Evolutionary conservation across 176 grass and related monocot genomes (phyloP).

Genomic region (Puya raimondii): DNA sequence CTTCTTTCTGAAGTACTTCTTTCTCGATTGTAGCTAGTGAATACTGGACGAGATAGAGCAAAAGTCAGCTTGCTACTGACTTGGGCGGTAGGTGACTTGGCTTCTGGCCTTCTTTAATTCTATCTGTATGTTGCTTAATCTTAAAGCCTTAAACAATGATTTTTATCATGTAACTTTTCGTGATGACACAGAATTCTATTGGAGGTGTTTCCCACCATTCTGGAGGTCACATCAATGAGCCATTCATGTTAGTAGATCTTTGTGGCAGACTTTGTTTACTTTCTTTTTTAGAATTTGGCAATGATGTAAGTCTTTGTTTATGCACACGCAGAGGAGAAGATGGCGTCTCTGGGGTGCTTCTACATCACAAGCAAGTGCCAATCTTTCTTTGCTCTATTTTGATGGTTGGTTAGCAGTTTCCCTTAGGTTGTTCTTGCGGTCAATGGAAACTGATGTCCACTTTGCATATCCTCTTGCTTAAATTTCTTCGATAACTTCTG

Average conservation of each 20-base stretch:
- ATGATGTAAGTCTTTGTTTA: constrained; percentile 5
- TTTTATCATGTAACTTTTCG: constrained; percentile 23
- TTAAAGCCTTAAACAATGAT: neutral
- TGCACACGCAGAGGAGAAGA: constrained; percentile 59
- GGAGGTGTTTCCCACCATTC: constrained; percentile 83
- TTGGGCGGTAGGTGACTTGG: constrained; percentile 63
- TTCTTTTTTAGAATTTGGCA: neutral
- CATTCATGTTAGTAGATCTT: constrained; percentile 68
- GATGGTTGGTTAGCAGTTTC: constrained; percentile 21
- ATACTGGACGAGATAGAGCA: constrained; percentile 85
- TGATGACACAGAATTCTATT: constrained; percentile 71
- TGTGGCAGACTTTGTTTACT: constrained; percentile 1
- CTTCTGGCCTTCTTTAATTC: constrained; percentile 2
- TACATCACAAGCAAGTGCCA: constrained; percentile 94
- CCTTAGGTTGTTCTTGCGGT: constrained; percentile 9
- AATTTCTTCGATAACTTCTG: neutral
- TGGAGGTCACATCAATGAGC: constrained; percentile 82
- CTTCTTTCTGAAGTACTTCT: neutral
- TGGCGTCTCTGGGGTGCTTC: constrained; percentile 88
- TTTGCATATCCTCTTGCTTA: neutral
- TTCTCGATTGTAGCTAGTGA: constrained; percentile 58
- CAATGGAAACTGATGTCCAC: neutral
- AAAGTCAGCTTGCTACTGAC: constrained; percentile 95
- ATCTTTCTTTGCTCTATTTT: constrained; percentile 27
- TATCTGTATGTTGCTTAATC: neutral